Conservation (phyloP, 805 yeast genomes). For the Metschnikowia aberdeeniae region DNA sequence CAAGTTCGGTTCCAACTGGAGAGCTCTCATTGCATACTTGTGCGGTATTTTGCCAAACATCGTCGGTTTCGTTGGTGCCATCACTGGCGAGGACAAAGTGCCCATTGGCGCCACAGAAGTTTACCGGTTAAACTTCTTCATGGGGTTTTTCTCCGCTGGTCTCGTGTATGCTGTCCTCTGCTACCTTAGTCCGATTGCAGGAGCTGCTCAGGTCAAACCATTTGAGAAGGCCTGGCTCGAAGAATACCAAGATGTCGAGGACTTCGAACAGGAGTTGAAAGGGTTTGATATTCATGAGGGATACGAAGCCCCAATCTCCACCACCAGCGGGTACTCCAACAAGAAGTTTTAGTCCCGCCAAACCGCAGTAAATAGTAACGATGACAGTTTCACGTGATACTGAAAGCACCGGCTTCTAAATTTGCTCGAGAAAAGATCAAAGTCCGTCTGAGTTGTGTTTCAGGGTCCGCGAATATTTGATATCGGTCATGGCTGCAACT, state of each 20-base stretch:
- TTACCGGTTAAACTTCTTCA: conserved; percentile 69
- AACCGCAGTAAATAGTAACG: neutral
- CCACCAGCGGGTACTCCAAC: conserved; percentile 5
- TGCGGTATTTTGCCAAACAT: conserved; percentile 80
- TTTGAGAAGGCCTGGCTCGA: conserved; percentile 61
- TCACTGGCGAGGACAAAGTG: conserved; percentile 60
- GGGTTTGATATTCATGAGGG: conserved; percentile 26
- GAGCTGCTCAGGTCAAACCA: conserved; percentile 29
- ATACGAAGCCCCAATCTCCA: conserved; percentile 11
- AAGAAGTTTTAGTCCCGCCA: neutral
- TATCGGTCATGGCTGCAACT: neutral
- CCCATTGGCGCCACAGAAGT: conserved; percentile 76
- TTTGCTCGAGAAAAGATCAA: no score
- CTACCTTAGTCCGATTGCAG: conserved; percentile 48
- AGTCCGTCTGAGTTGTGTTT: no score
- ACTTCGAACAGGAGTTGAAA: conserved; percentile 45
- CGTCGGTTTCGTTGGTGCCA: conserved; percentile 81
- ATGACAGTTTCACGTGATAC: neutral
- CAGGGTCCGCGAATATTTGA: no score
- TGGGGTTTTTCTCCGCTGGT: conserved; percentile 65
- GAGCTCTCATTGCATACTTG: conserved; percentile 77
- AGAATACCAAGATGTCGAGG: conserved; percentile 60
- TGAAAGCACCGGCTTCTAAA: neutral
- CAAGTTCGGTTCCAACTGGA: conserved; percentile 69
- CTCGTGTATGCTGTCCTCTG: conserved; percentile 51